These are phyloP conservation scores for Cardamine chenopodiifolia DNA, from an alignment of 345 rosid genomes.

Conservation along the genomic window DNA sequence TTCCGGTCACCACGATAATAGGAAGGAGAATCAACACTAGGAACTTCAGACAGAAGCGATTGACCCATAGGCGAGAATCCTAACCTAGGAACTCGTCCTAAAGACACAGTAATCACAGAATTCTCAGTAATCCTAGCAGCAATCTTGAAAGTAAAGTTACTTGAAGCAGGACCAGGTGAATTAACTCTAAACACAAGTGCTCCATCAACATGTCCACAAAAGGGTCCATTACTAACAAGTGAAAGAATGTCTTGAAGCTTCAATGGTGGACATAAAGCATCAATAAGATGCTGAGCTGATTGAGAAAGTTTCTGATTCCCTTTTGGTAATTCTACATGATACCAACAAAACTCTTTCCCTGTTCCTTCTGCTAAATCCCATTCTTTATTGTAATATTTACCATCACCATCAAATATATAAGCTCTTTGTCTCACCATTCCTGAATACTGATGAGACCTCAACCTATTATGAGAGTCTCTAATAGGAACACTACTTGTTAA, in stretches of 20 bases:
- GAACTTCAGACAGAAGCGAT: conserved; percentile 90
- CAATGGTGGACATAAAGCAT: conserved; percentile 89
- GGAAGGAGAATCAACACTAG: conserved; percentile 71
- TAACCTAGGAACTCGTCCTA: conserved; percentile 88
- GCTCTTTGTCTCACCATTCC: conserved; percentile 82
- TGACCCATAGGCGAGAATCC: conserved; percentile 82
- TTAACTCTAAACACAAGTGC: conserved; percentile 95
- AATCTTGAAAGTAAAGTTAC: conserved; percentile 79
- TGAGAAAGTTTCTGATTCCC: conserved; percentile 75
- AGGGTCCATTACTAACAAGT: conserved; percentile 93
- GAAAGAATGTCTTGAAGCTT: conserved; percentile 95
- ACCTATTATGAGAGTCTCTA: conserved; percentile 32
- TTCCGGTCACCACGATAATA: conserved; percentile 51
- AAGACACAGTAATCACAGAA: conserved; percentile 89
- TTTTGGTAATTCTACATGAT: conserved; percentile 89
- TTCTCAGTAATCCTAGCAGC: conserved; percentile 90
- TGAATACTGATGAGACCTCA: conserved; percentile 41
- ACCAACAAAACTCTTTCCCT: conserved; percentile 90
- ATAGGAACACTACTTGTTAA: conserved; percentile 35
- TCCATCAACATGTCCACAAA: conserved; percentile 87
- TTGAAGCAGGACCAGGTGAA: conserved; percentile 83
- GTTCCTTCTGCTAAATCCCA: conserved; percentile 84
- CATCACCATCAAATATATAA: conserved; percentile 80
- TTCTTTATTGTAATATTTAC: conserved; percentile 66
- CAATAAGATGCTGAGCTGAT: conserved; percentile 87